Conservation (phyloP, 1,284 basidiomycete genomes). For the Papiliotrema nemorosa region DNA sequence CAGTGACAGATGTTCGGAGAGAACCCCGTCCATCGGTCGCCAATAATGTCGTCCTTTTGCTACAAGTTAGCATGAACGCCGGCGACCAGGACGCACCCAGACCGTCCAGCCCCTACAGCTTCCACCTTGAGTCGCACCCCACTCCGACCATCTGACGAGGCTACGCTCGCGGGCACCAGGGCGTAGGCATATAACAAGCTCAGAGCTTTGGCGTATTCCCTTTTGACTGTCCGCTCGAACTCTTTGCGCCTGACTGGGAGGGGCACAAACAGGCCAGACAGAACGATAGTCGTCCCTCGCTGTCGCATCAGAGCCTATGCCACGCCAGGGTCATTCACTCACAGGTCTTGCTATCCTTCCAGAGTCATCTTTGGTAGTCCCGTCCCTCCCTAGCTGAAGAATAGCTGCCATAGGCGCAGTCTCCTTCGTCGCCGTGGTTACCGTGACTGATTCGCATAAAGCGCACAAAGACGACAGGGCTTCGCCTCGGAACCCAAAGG, state of each 20-base stretch:
- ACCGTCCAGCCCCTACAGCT: constrained; percentile 53
- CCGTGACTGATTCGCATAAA: constrained; percentile 64
- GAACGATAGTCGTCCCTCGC: constrained; percentile 80
- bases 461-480: constrained; percentile 91
- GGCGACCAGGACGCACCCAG: constrained; percentile 57
- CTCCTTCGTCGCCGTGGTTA: constrained; percentile 68
- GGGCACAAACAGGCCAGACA: constrained; percentile 71
- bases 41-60: constrained; percentile 69
- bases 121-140: constrained; percentile 73
- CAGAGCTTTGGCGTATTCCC: constrained; percentile 84
- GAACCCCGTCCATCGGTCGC: constrained; percentile 66
- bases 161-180: constrained; percentile 62
- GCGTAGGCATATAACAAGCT: constrained; percentile 84
- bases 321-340: constrained; percentile 24
- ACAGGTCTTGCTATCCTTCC: constrained; percentile 72
- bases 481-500: constrained; percentile 96
- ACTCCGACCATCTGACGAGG: constrained; percentile 15
- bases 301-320: constrained; percentile 41
- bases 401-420: constrained; percentile 72
- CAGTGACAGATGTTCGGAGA: constrained; percentile 63
- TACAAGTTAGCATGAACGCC: constrained; percentile 41
- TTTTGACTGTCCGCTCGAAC: constrained; percentile 81
- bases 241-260: constrained; percentile 91
- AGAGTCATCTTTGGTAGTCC: constrained; percentile 56
- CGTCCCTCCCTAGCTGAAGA: constrained; percentile 67